A percentile compares a stretch with the other conserved stretches of the same genome.
Evolutionary conservation across 106 monocot species (phyloP).

Genomic region (Allium fistulosum): DNA sequence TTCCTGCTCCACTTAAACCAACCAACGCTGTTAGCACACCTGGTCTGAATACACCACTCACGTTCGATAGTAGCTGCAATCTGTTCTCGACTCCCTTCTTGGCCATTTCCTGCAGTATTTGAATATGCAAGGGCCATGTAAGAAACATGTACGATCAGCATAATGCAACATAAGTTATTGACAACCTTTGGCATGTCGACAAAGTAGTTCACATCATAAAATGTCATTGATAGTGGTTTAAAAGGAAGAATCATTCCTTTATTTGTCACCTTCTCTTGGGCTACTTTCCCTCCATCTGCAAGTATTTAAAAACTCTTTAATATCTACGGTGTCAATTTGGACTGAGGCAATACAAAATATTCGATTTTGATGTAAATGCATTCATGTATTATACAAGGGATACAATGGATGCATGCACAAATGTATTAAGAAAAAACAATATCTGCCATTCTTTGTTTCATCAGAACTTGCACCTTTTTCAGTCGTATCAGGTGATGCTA

Average conservation of each 20-base stretch:
- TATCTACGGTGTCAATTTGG: too few species aligned
- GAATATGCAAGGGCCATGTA: too few species aligned
- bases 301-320: too few species aligned
- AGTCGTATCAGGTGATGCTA: too few species aligned
- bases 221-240: not conserved
- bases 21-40: slow-evolving; percentile 61
- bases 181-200: not conserved
- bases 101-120: slow-evolving; percentile 47
- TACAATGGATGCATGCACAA: too few species aligned
- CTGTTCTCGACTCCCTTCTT: slow-evolving; percentile 43
- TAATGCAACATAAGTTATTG: not conserved
- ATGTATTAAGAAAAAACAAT: too few species aligned
- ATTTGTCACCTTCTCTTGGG: not conserved
- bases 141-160: too few species aligned
- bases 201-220: not conserved
- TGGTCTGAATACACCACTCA: slow-evolving; percentile 58
- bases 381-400: too few species aligned
- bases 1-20: slow-evolving; percentile 74
- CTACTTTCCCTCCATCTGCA: not conserved
- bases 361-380: too few species aligned
- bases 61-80: slow-evolving; percentile 43
- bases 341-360: too few species aligned
- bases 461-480: too few species aligned
- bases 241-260: not conserved
- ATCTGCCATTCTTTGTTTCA: not conserved